These are phyloP conservation scores for Spizellomyces punctatus DNA, from an alignment of 192 early-diverging fungal species.

Conservation along the genomic window DNA sequence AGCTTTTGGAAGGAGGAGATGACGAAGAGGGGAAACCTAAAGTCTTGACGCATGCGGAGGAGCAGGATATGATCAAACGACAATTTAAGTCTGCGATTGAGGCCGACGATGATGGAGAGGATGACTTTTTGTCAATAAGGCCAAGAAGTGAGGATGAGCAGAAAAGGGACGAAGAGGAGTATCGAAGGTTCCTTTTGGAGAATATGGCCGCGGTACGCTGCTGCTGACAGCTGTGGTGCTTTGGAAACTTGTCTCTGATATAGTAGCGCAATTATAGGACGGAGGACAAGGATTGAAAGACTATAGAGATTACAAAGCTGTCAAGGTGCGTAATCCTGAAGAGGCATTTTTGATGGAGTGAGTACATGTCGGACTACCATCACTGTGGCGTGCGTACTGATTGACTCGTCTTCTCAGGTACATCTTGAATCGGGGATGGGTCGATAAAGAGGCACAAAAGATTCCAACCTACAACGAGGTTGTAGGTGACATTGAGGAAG, in stretches of 20 bases:
- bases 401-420: slow-evolving; percentile 51
- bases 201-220: slow-evolving; percentile 57
- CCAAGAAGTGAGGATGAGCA: slow-evolving; percentile 75
- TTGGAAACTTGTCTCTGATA: too few relatives aligned
- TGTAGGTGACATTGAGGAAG: slow-evolving; percentile 48
- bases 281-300: slow-evolving; percentile 61
- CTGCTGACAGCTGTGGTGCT: neutral
- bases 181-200: slow-evolving; percentile 84
- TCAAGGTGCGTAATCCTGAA: slow-evolving; percentile 42
- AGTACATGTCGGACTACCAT: slow-evolving; percentile 16
- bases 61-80: slow-evolving; percentile 77
- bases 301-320: slow-evolving; percentile 42
- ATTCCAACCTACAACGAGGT: slow-evolving; percentile 73
- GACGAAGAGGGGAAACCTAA: slow-evolving; percentile 42
- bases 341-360: slow-evolving; percentile 82
- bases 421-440: slow-evolving; percentile 92
- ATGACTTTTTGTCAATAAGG: slow-evolving; percentile 73
- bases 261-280: slow-evolving; percentile 20
- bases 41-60: slow-evolving; percentile 74
- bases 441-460: slow-evolving; percentile 72
- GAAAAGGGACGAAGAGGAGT: slow-evolving; percentile 85
- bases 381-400: neutral
- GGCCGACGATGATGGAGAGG: slow-evolving; percentile 60
- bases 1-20: slow-evolving; percentile 58
- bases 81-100: slow-evolving; percentile 61